These are phyloP conservation scores for Piedraia hortae DNA, from an alignment of 2,329 filamentous ascomycete species.

Conservation along the genomic window DNA sequence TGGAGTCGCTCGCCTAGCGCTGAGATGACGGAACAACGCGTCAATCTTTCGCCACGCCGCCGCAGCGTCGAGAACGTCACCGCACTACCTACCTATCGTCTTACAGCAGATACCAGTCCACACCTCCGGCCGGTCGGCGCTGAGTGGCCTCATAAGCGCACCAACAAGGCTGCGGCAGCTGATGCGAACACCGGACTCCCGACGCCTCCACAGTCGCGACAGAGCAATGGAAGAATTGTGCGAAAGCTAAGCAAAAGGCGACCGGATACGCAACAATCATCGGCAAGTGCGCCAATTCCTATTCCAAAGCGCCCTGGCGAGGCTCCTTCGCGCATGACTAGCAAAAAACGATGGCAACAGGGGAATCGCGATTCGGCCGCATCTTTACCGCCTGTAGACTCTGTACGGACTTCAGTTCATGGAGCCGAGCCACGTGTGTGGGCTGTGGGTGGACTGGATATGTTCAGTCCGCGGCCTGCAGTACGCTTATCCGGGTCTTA, in stretches of 20 bases:
- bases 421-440: constrained; percentile 49
- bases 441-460: constrained; percentile 51
- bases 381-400: constrained; percentile 46
- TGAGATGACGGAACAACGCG: too few relatives aligned
- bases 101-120: constrained; percentile 17
- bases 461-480: constrained; percentile 64
- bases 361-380: constrained; percentile 33
- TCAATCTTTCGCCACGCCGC: too few relatives aligned
- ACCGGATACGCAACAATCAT: constrained; percentile 43
- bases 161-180: constrained; percentile 15
- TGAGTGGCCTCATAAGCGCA: constrained; percentile 16
- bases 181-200: constrained; percentile 10
- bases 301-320: constrained; percentile 23
- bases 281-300: constrained; percentile 45
- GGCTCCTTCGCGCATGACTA: constrained; percentile 29
- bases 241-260: constrained; percentile 43
- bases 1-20: too few relatives aligned
- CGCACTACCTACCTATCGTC: constrained; percentile 16
- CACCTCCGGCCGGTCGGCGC: constrained; percentile 19
- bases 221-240: constrained; percentile 22
- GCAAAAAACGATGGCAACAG: constrained; percentile 34
- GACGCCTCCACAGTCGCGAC: constrained; percentile 13
- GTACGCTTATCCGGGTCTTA: constrained; percentile 45
- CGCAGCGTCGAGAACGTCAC: constrained; percentile 20
- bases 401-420: constrained; percentile 50